Evolutionary conservation across 441 rosid species (phyloP), one percentile per base, ranked within the genome.

Genomic region (Gossypium lobatum): DNA sequence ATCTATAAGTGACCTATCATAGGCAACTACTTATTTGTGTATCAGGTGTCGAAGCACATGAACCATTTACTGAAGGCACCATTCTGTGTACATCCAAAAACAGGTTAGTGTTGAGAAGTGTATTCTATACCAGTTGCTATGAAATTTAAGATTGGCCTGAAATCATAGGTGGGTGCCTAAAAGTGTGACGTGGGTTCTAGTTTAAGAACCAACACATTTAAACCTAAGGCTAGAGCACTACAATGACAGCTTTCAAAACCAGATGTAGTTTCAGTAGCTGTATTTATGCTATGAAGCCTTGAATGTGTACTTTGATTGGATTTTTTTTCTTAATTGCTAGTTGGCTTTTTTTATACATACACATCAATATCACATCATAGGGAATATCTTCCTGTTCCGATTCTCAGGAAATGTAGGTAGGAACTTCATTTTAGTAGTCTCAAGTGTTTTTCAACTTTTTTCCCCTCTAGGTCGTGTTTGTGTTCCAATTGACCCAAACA

Each of bases 21-120:
- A 31, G 14, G 26, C 17, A 52, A 75, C n/a, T 37, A 7, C 52
- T 66, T 70, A 73, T 39, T 52, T 63, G 25, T 26, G 16, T 80
- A 18, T 65, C 79, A 93, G 98, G 99, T 95, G 26, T 90, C 98
- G 58, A 95, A 87, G 80, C 96, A 91, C 84, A 93, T 88, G 97
- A 93, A 93, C 85, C 99, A 95, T 84, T 89, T 95, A 86, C 85
- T 95, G 55, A 95, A 95, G 86, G 97, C 99, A 65, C 98, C 99
- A 54, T 95, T 95, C 75, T 95, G 99, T 70, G 86, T 95, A 54
- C 98, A 90, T 82, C 98, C 98, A 13, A 88, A 91, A 85, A 95
- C 98, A 84, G 98, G 99, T 88, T 55, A 53, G 72, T 85, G 63
- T 23, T 11, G 6, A 21, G 73, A 50, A 23, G 6, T 25, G 42